These are phyloP conservation scores for Picocystis salinarum DNA, from an alignment of 139 green algal genomes.

Conservation along the genomic window DNA sequence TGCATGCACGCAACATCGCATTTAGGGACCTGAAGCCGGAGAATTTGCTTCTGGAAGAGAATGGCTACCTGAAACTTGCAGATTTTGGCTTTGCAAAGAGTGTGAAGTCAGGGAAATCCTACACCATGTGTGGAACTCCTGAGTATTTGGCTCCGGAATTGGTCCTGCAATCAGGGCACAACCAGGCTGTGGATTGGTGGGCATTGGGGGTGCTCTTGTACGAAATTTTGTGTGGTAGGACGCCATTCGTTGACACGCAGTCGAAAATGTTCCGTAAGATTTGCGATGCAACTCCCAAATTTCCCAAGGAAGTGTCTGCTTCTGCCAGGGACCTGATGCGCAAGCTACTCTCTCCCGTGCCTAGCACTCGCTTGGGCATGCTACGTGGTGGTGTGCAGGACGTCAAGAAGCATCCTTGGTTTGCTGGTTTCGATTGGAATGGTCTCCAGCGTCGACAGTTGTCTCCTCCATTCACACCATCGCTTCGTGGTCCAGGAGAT, in stretches of 20 bases:
- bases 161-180: conserved; percentile 55
- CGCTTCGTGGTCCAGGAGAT: too few species aligned
- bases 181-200: conserved; percentile 77
- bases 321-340: conserved; percentile 50
- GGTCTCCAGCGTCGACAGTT: too few species aligned
- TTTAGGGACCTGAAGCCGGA: conserved; percentile 95
- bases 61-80: conserved; percentile 70
- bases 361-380: conserved; percentile 57
- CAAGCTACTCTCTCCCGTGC: conserved; percentile 46
- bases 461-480: too few species aligned
- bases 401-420: conserved; percentile 75
- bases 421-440: conserved; percentile 73
- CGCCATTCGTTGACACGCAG: conserved; percentile 54
- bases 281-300: too few species aligned
- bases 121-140: conserved; percentile 83
- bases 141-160: conserved; percentile 91
- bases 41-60: conserved; percentile 57
- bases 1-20: conserved; percentile 75
- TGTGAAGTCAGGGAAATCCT: conserved; percentile 46
- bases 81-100: conserved; percentile 84
- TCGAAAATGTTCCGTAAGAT: too few species aligned
- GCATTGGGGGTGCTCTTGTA: conserved; percentile 73
- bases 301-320: too few species aligned
- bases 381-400: conserved; percentile 31
- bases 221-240: conserved; percentile 61